phyloP scores from a whole-genome alignment of 2,329 filamentous ascomycete species.

The Leptographium galeiforme region DNA sequence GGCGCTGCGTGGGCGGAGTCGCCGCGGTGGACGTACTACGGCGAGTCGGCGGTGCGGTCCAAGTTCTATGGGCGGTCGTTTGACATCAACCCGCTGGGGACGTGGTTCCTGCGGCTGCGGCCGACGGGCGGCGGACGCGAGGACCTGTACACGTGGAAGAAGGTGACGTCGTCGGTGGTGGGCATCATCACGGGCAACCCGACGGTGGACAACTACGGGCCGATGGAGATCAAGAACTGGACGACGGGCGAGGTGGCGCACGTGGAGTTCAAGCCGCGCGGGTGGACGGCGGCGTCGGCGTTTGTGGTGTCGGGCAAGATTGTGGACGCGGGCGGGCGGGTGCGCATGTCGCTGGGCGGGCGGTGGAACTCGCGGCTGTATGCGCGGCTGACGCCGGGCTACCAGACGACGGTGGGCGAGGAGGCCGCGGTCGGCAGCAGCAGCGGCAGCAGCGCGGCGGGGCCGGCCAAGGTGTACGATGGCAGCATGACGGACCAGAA shows the following conservation, averaged over 20 bases:
- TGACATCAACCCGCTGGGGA: slow-evolving; percentile 89
- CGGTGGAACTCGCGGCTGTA: slow-evolving; percentile 98
- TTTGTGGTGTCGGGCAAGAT: slow-evolving; percentile 84
- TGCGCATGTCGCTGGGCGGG: slow-evolving; percentile 80
- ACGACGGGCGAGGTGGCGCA: slow-evolving; percentile 83
- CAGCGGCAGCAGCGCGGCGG: slow-evolving; percentile 20
- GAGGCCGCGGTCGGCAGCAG: slow-evolving; percentile 14
- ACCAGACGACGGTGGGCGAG: slow-evolving; percentile 59
- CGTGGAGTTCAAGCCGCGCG: slow-evolving; percentile 86
- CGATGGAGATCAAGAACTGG: slow-evolving; percentile 96
- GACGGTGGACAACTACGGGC: slow-evolving; percentile 92
- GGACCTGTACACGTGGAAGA: slow-evolving; percentile 97
- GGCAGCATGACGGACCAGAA: slow-evolving; percentile 49
- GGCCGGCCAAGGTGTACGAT: slow-evolving; percentile 19
- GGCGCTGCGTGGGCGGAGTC: slow-evolving; percentile 89
- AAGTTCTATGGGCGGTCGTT: slow-evolving; percentile 98
- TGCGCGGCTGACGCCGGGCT: slow-evolving; percentile 82
- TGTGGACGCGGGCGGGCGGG: slow-evolving; percentile 62
- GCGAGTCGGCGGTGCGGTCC: slow-evolving; percentile 86
- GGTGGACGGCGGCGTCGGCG: slow-evolving; percentile 88
- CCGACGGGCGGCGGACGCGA: slow-evolving; percentile 60
- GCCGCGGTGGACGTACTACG: slow-evolving; percentile 92
- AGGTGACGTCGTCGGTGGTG: slow-evolving; percentile 93
- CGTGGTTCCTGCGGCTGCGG: slow-evolving; percentile 85
- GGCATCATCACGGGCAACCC: slow-evolving; percentile 96